Evolutionary conservation across 176 grass and related monocot genomes (phyloP), one percentile per base, ranked within the genome.

Genomic region (Aechmea fasciata): DNA sequence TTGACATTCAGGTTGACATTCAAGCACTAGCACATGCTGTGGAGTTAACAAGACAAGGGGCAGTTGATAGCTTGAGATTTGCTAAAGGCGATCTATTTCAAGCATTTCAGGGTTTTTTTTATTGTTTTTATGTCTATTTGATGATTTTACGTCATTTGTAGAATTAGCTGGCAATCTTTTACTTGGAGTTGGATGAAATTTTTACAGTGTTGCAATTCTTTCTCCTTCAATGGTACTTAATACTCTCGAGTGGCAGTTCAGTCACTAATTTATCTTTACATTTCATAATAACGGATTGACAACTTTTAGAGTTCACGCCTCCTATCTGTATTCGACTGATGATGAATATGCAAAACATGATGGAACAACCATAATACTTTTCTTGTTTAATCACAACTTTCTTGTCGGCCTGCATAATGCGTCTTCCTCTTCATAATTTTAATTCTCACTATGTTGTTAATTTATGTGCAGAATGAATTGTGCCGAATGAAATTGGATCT

Each of bases 21-120:
- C 94, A 99, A 93, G 89, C 87, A 69, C 82, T 99, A 69, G 90
- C 90, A 66, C 89, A 99, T 80, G 90, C 94, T 64, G 94, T 99
- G 55, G 84, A 90, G 77, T 82, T 99, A 78, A 99, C 94, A 80
- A 88, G 94, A 84, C 94, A 99, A 90, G 87, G 87, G 49, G 82
- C 94, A 65, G 55, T 99, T 70, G 90, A 99, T 76, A 99, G 94
- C 74, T 90, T 99, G 77, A 99, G 88, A 79, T 93, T 93, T 84
- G 82, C 90, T 6, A 99, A 99, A 88, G 94, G 94, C 51, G 84
- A 99, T 88, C 66, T 99, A 76, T 76, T 80, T 85, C 90, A 88
- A 63, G 89, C 94, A 73, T 92, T 99, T 88, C 90, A 99, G 94
- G 94, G 93, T 80, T 28, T 67, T 47, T 69, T 76, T 2, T 66